Conservation (phyloP, 352 stramenopile species). For the Phytophthora aleatoria region DNA sequence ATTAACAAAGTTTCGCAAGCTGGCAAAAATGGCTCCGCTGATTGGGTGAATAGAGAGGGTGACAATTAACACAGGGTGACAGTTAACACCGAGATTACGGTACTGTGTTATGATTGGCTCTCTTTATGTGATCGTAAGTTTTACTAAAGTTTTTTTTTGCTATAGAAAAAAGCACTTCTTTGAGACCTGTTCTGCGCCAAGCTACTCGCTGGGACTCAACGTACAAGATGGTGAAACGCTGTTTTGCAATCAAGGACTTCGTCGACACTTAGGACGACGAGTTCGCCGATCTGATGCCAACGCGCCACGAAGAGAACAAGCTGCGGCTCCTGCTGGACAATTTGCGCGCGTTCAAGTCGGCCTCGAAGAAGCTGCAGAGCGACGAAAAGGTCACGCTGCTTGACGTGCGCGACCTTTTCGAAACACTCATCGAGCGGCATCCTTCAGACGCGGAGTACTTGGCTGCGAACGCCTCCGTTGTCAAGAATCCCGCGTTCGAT, state of each 20-base stretch:
- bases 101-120: neutral
- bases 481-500: too few species aligned
- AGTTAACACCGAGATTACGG: too few species aligned
- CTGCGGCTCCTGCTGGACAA: neutral
- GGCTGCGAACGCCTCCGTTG: too few species aligned
- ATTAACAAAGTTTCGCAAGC: too few species aligned
- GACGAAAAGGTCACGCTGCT: too few species aligned
- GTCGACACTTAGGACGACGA: slow-evolving; percentile 1
- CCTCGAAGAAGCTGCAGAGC: too few species aligned
- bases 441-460: too few species aligned
- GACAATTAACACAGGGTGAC: too few species aligned
- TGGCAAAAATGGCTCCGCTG: too few species aligned
- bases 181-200: neutral
- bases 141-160: neutral
- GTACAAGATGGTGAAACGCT: slow-evolving; percentile 8
- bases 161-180: neutral
- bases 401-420: too few species aligned
- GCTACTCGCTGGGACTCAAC: neutral
- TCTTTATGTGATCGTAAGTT: neutral
- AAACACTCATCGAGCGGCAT: too few species aligned
- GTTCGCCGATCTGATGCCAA: neutral
- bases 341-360: neutral
- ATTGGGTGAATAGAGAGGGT: too few species aligned
- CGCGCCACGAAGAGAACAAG: neutral
- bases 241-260: slow-evolving; percentile 6